phyloP scores from a whole-genome alignment of 176 grass and related monocot species.

The Carex littledalei region DNA sequence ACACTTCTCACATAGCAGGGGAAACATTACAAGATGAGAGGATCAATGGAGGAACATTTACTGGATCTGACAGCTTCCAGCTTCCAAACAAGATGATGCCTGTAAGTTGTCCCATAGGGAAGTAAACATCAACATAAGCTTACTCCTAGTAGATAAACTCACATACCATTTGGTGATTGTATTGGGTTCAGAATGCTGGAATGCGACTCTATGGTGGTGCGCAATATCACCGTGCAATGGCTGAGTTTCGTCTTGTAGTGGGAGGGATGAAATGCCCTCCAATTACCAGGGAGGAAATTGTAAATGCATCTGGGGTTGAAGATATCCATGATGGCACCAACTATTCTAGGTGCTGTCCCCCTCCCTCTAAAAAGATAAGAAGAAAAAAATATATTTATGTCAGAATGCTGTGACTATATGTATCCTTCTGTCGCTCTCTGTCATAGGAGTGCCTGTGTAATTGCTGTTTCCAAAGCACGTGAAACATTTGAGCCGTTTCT shows the following conservation, averaged over 20 bases:
- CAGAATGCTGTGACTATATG: background rate
- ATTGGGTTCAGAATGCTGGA: slow-evolving; percentile 61
- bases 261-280: slow-evolving; percentile 81
- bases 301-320: slow-evolving; percentile 99
- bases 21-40: slow-evolving; percentile 83
- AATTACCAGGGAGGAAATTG: slow-evolving; percentile 94
- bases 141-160: background rate
- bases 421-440: slow-evolving; percentile 25
- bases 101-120: slow-evolving; percentile 33
- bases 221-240: slow-evolving; percentile 93
- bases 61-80: slow-evolving; percentile 74
- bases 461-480: slow-evolving; percentile 84
- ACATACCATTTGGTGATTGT: background rate
- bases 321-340: slow-evolving; percentile 99
- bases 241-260: slow-evolving; percentile 88
- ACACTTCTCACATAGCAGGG: slow-evolving; percentile 40
- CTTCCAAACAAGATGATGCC: slow-evolving; percentile 96
- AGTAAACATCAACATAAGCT: background rate
- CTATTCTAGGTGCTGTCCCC: slow-evolving; percentile 67
- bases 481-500: slow-evolving; percentile 92
- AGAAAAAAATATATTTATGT: background rate
- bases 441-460: slow-evolving; percentile 92
- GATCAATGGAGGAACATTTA: slow-evolving; percentile 71
- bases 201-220: slow-evolving; percentile 97
- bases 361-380: background rate